A percentile compares a stretch with the other conserved stretches of the same genome.
These are phyloP conservation scores for Eucalyptus dawsonii DNA, from an alignment of 345 rosid species.

Conservation along the genomic window DNA sequence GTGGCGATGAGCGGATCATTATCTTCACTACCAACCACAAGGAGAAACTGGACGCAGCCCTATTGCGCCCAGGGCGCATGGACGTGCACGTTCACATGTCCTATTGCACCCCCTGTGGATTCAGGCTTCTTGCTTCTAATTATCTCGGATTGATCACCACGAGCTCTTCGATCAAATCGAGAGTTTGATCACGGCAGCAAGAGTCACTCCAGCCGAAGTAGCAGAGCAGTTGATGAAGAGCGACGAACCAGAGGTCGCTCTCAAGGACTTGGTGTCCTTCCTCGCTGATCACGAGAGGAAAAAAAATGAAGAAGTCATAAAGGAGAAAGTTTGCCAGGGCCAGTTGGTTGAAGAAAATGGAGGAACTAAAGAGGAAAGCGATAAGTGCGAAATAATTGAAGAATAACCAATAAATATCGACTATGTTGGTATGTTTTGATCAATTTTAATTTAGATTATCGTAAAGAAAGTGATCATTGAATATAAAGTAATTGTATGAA, in stretches of 20 bases:
- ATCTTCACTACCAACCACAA: slow-evolving; percentile 72
- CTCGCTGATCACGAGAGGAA: slow-evolving; percentile 7
- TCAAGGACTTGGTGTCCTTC: slow-evolving; percentile 14
- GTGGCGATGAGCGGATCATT: slow-evolving; percentile 73
- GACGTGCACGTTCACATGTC: slow-evolving; percentile 86
- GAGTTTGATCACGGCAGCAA: background rate
- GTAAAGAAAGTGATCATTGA: background rate
- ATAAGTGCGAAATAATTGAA: background rate
- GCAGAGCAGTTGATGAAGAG: slow-evolving; percentile 34
- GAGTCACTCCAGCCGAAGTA: slow-evolving; percentile 41
- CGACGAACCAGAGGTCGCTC: slow-evolving; percentile 15
- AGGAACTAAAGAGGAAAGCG: background rate
- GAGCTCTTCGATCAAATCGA: slow-evolving; percentile 11
- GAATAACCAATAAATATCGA: background rate
- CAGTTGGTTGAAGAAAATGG: background rate
- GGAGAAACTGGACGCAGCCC: slow-evolving; percentile 57
- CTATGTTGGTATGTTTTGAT: background rate
- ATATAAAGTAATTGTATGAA: background rate
- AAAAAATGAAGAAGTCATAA: background rate
- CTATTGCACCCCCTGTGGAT: slow-evolving; percentile 42
- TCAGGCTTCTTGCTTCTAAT: slow-evolving; percentile 34
- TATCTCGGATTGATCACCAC: slow-evolving; percentile 15
- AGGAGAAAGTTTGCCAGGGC: background rate
- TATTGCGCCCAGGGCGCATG: slow-evolving; percentile 76
- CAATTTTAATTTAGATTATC: no score